phyloP scores from a whole-genome alignment of 176 grass and related monocot species.

The Oryza glaberrima region DNA sequence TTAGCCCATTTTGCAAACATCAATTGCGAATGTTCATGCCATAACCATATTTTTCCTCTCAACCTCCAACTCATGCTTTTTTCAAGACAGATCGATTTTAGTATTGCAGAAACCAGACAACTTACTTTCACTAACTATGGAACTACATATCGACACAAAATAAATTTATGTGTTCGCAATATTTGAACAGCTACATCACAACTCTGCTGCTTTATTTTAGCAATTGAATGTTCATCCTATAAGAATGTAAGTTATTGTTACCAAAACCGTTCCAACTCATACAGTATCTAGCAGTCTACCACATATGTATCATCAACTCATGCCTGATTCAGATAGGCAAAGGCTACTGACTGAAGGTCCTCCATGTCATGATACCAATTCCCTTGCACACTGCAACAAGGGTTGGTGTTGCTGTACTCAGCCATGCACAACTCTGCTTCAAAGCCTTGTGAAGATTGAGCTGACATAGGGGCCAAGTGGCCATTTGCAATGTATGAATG shows the following conservation, averaged over 20 bases:
- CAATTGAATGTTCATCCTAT: slow-evolving; percentile 15
- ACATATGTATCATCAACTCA: slow-evolving; percentile 32
- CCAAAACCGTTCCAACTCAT: slow-evolving; percentile 31
- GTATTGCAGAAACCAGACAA: slow-evolving; percentile 1
- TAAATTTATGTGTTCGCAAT: background rate
- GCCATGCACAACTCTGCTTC: slow-evolving; percentile 41
- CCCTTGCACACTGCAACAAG: slow-evolving; percentile 45
- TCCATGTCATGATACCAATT: slow-evolving; percentile 62
- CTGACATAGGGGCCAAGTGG: slow-evolving; percentile 40
- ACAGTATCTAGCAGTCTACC: slow-evolving; percentile 11
- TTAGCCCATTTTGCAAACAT: background rate
- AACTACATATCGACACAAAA: background rate
- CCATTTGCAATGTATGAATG: slow-evolving; percentile 42
- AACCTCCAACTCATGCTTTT: background rate
- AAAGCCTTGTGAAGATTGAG: slow-evolving; percentile 52
- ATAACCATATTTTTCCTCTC: background rate
- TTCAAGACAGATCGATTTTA: background rate
- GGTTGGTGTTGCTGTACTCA: slow-evolving; percentile 41
- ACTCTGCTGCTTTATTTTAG: slow-evolving; percentile 32
- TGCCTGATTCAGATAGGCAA: slow-evolving; percentile 67
- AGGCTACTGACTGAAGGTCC: slow-evolving; percentile 72
- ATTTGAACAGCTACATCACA: slow-evolving; percentile 17
- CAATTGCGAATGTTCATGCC: background rate
- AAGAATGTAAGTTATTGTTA: slow-evolving; percentile 31
- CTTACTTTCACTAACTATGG: slow-evolving; percentile 9